Evolutionary conservation across 805 yeast species (phyloP), one percentile per base, ranked within the genome.

Genomic region (Sungouiella thailandica): DNA sequence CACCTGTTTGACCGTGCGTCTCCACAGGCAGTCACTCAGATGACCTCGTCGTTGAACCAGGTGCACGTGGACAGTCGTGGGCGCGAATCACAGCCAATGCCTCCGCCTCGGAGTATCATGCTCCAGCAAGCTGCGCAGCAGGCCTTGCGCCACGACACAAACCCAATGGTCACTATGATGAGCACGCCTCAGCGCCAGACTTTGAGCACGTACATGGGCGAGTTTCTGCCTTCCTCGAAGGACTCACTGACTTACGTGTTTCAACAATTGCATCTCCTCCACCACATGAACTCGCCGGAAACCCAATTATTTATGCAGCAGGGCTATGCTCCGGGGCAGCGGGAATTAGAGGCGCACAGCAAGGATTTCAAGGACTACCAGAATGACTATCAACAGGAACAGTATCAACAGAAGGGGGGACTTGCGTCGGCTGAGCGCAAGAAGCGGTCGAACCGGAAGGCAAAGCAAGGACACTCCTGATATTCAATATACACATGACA

Each of bases 111-210:
- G 32, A 37, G 18, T 41, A 37, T n/a, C n/a, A n/a, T n/a, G n/a
- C n/a, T n/a, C n/a, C n/a, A n/a, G 28, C 46, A 40, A 27, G 37
- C 39, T 5, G 40, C 41, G 9, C 43, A 39, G 16, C 42, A 32
- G 12, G 34, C 38, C 5, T 24, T 34, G 14, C 34, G 39, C 8
- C 32, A 34, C 7, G 34, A 33, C 9, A 25, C 27, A 13, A 34
- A 27, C 17, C 28, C 43, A 26, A 25, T 46, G 45, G 39, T 39
- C 36, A 61, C 60, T 64, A 51, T 59, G 55, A 61, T 65, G 68
- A 63, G 70, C 32, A 65, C 72, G 5, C 72, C 72, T 4, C 68
- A 62, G 35, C 68, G 62, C 39, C 62, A 55, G 50, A 47, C 33
- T 42, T 58, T 5, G 32, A 51, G 15, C 20, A 3, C 28, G 11